phyloP scores from a whole-genome alignment of 169 alveolate species.

The Cryptosporidium ryanae region DNA sequence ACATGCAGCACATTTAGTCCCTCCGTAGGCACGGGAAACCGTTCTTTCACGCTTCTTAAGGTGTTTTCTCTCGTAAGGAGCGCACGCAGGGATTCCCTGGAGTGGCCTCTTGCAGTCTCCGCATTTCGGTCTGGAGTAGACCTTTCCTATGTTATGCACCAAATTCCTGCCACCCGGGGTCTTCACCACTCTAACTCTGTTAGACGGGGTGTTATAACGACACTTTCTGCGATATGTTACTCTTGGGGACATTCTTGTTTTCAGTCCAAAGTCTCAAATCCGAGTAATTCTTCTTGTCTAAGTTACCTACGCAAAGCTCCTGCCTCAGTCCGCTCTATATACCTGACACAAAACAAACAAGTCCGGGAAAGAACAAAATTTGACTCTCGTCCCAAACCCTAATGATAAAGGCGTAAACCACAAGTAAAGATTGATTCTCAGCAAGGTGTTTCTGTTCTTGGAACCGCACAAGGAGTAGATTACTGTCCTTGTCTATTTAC shows the following conservation, averaged over 20 bases:
- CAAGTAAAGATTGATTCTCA: too few species aligned
- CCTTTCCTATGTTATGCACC: slow-evolving; percentile 81
- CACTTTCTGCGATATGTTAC: slow-evolving; percentile 88
- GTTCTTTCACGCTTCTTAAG: slow-evolving; percentile 78
- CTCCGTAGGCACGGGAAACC: slow-evolving; percentile 87
- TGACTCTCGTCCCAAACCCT: not conserved
- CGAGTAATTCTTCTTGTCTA: not conserved
- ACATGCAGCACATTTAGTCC: slow-evolving; percentile 78
- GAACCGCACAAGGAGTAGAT: too few species aligned
- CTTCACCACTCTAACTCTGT: slow-evolving; percentile 87
- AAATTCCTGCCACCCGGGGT: slow-evolving; percentile 89
- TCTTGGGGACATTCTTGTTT: slow-evolving; percentile 89
- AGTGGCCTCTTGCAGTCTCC: slow-evolving; percentile 83
- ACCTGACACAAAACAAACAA: not conserved
- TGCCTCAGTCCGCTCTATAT: not conserved
- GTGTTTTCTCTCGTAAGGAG: slow-evolving; percentile 80
- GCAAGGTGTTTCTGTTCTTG: too few species aligned
- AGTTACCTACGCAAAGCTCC: not conserved
- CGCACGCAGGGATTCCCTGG: slow-evolving; percentile 84
- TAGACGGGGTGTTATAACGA: slow-evolving; percentile 89
- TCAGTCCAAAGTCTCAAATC: slow-evolving; percentile 6
- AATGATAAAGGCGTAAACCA: too few species aligned
- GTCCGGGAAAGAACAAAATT: not conserved
- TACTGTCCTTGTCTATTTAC: too few species aligned
- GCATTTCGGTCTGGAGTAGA: slow-evolving; percentile 82